Conservation (phyloP, 176 grass and related monocot genomes). For the Saccharum spontaneum region DNA sequence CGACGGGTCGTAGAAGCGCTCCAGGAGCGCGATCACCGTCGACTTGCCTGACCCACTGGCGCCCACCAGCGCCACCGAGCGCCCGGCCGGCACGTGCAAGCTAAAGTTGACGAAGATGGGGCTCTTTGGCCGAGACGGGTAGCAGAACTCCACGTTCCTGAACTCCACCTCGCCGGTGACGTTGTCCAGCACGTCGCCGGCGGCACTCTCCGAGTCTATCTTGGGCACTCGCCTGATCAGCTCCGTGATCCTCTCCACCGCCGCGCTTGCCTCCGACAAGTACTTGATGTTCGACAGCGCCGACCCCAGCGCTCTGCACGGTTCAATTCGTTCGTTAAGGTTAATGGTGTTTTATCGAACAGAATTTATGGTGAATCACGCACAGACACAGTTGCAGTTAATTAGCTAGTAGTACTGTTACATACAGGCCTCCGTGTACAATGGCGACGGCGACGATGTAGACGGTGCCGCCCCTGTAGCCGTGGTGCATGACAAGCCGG, state of each 20-base stretch:
- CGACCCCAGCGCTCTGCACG: constrained; percentile 72
- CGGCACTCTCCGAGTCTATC: constrained; percentile 78
- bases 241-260: constrained; percentile 60
- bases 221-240: constrained; percentile 77
- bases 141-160: constrained; percentile 74
- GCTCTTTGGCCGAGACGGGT: constrained; percentile 82
- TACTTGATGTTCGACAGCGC: constrained; percentile 89
- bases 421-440: no score
- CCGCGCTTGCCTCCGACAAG: constrained; percentile 88
- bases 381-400: no score
- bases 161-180: constrained; percentile 86
- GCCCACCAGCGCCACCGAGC: constrained; percentile 81
- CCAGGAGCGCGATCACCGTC: constrained; percentile 87
- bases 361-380: no score
- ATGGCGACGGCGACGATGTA: no score
- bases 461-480: no score
- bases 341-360: neutral
- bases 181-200: constrained; percentile 62
- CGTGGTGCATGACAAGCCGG: no score
- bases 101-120: constrained; percentile 77
- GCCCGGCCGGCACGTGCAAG: constrained; percentile 76
- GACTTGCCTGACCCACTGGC: constrained; percentile 87
- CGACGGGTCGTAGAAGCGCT: constrained; percentile 87
- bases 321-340: neutral
- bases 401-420: no score